Evolutionary conservation across 495 filamentous ascomycete species (phyloP).

Genomic region (Penicillium roqueforti): DNA sequence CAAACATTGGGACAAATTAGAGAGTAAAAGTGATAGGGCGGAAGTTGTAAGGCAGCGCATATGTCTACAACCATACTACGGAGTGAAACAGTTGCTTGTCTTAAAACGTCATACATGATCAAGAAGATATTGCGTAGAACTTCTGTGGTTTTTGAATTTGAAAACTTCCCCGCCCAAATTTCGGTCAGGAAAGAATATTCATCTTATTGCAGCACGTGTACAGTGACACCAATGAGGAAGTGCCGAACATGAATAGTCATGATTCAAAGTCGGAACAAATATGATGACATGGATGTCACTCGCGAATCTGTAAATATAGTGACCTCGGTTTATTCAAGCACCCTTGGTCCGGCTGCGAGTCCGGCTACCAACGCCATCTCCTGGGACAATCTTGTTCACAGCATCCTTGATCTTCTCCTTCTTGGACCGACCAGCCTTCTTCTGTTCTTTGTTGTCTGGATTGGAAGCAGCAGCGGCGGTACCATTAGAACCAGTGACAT

Average conservation of each 20-base stretch:
- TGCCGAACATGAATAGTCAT: neutral
- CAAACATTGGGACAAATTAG: neutral
- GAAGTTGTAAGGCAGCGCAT: neutral
- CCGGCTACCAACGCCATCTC: slow-evolving; percentile 38
- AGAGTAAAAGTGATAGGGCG: neutral
- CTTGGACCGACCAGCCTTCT: slow-evolving; percentile 32
- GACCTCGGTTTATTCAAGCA: slow-evolving; percentile 4
- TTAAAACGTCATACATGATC: neutral
- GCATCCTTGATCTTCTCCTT: slow-evolving; percentile 37
- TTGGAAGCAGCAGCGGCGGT: neutral
- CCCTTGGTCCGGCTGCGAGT: slow-evolving; percentile 42
- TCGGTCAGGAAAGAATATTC: neutral
- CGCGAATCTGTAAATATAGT: neutral
- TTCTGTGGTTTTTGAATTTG: neutral
- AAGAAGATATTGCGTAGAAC: neutral
- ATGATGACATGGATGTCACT: neutral
- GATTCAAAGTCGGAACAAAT: neutral
- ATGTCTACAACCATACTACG: neutral
- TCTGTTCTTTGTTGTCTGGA: slow-evolving; percentile 21
- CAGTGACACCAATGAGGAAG: neutral
- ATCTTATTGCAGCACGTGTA: neutral
- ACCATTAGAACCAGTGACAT: slow-evolving; percentile 15
- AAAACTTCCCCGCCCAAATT: neutral
- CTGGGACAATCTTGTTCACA: slow-evolving; percentile 28
- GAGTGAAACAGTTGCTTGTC: neutral